These are phyloP conservation scores for Fusarium sp. DNA, from an alignment of 2,329 filamentous ascomycete genomes.

Conservation along the genomic window DNA sequence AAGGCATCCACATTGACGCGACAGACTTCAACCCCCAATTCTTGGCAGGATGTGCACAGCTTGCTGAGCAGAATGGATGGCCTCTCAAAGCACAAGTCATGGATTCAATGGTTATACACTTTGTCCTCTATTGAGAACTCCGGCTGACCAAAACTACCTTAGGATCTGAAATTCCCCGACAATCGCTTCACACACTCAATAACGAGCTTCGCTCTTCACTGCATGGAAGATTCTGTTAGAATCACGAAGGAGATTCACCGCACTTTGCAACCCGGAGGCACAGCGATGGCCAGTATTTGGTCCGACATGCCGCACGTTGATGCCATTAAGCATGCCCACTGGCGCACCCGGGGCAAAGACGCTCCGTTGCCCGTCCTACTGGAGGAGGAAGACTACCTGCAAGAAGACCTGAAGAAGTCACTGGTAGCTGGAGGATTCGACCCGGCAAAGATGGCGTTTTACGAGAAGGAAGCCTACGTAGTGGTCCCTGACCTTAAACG, in stretches of 20 bases:
- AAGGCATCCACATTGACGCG: background rate
- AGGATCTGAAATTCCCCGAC: background rate
- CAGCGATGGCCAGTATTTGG: background rate
- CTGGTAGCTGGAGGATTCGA: background rate
- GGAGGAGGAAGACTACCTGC: background rate
- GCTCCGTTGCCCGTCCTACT: background rate
- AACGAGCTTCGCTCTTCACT: conserved; percentile 13
- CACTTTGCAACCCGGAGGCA: background rate
- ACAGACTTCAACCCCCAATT: background rate
- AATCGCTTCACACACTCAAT: conserved; percentile 8
- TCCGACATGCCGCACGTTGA: background rate
- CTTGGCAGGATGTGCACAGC: background rate
- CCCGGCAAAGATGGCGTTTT: background rate
- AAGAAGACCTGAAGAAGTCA: background rate
- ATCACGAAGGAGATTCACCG: background rate
- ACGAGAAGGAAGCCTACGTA: background rate
- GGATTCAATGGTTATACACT: background rate
- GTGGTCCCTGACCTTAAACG: background rate
- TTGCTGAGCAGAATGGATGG: background rate
- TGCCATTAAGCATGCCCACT: background rate
- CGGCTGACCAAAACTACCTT: background rate
- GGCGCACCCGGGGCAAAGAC: background rate
- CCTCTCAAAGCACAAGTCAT: conserved; percentile 1
- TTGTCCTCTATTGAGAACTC: fast-evolving
- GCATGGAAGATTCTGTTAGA: background rate